Evolutionary conservation across 2,329 filamentous ascomycete species (phyloP), one percentile per base, ranked within the genome.

Genomic region (Sporothrix protearum): DNA sequence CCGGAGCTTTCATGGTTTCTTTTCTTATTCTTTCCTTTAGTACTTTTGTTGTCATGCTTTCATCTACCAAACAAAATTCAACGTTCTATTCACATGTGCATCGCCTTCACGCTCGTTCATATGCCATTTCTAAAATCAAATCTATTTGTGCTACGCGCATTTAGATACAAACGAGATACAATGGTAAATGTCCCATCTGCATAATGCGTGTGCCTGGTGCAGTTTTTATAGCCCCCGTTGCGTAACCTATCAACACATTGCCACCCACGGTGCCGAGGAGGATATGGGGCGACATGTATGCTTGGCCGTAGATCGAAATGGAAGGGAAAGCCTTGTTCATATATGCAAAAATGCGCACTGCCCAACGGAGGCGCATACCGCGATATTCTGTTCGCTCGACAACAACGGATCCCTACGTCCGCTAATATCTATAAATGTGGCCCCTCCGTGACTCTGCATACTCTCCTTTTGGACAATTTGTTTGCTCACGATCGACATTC

Each of bases 11-110:
- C 22, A 39, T 25, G 61, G 30, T 69, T 63, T 68, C 42, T 42
- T 55, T 68, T 67, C 57, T 39, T 57, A 42, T 64, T 64, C 33
- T 63, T 19, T 69, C 61, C 25, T 88, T 0, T 90, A 85, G 73
- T 45, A 16, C 22, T 33, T 22, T 45, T 57, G 28, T 69, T 36
- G 69, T 49, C 19, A 66, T 61, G 45, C 33, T 66, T 39, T 55
- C 57, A 4, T 51, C 16, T 28, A 49, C 22, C 33, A 47, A 25
- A 25, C 64, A 22, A 68, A 22, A 68, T n/a, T 3, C 47, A 42
- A 25, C 61, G 47, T 61, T 64, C 6, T 28, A 57, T 71, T 70
- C 8, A 19, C 42, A 47, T 14, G 59, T 68, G 61, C 69, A 69
- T 16, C 42, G 64, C 68, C 63, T 45, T 71, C 12, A 51, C 36